These are phyloP conservation scores for Fraxinus paxiana DNA, from an alignment of 305 asterid genomes.

Conservation along the genomic window DNA sequence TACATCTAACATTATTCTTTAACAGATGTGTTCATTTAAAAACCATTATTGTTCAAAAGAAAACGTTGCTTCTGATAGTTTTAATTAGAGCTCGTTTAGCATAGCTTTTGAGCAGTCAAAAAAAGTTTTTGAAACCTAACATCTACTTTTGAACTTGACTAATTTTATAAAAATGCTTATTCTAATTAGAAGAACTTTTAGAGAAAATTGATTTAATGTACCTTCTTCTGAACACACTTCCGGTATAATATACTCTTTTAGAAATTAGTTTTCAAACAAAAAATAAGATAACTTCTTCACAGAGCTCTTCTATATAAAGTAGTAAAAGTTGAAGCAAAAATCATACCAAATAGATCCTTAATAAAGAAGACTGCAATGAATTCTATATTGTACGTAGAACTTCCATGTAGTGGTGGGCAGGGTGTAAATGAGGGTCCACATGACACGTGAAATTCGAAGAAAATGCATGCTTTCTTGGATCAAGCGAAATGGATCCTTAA, in stretches of 20 bases:
- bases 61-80: neutral
- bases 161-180: too few species aligned
- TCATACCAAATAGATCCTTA: neutral
- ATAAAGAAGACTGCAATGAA: slow-evolving; percentile 17
- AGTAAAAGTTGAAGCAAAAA: neutral
- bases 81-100: too few species aligned
- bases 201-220: neutral
- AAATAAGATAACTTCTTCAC: neutral
- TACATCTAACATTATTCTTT: too few species aligned
- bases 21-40: neutral
- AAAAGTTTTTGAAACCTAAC: neutral
- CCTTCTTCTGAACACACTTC: too few species aligned
- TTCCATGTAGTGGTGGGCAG: neutral
- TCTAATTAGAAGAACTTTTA: too few species aligned
- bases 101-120: neutral
- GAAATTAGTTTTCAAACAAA: too few species aligned
- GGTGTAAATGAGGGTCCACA: slow-evolving; percentile 33
- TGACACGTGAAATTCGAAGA: slow-evolving; percentile 29
- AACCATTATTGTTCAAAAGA: slow-evolving; percentile 18
- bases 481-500: neutral
- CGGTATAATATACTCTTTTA: too few species aligned
- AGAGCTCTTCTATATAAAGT: neutral
- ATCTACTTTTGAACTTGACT: too few species aligned
- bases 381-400: slow-evolving; percentile 24
- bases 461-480: neutral